Evolutionary conservation across 2,329 filamentous ascomycete species (phyloP).

Genomic region (Penicillium corylophilum): DNA sequence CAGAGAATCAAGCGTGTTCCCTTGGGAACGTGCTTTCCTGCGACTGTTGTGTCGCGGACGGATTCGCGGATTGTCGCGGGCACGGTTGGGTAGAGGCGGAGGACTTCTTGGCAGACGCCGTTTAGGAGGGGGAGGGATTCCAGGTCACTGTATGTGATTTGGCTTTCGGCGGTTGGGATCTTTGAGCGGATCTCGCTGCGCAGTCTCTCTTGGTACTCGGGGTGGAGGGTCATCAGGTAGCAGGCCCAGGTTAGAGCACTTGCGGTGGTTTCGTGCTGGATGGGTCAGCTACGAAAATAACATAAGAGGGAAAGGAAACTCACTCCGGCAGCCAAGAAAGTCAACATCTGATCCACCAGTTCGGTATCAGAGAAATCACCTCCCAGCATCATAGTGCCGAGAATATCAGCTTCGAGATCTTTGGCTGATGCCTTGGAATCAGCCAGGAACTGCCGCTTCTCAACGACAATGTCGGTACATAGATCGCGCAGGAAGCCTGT

Average conservation of each 20-base stretch:
- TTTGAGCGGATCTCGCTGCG: slow-evolving; percentile 51
- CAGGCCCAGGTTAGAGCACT: slow-evolving; percentile 55
- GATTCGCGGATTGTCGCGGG: slow-evolving; percentile 42
- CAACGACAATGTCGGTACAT: slow-evolving; percentile 36
- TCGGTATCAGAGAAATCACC: slow-evolving; percentile 41
- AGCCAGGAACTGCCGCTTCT: slow-evolving; percentile 31
- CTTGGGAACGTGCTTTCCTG: slow-evolving; percentile 64
- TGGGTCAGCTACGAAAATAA: slow-evolving; percentile 7
- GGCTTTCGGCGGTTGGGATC: slow-evolving; percentile 41
- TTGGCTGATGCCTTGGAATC: slow-evolving; percentile 38
- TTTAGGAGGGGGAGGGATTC: slow-evolving; percentile 75
- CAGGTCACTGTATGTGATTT: slow-evolving; percentile 44
- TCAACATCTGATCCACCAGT: slow-evolving; percentile 45
- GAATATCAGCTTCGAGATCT: slow-evolving; percentile 38
- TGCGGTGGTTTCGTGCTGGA: slow-evolving; percentile 57
- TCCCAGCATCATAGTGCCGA: slow-evolving; percentile 39
- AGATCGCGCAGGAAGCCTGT: slow-evolving; percentile 32
- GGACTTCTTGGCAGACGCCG: slow-evolving; percentile 72
- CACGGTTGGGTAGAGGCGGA: slow-evolving; percentile 49
- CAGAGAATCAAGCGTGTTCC: slow-evolving; percentile 69
- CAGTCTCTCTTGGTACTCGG: slow-evolving; percentile 49
- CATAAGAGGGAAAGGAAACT: slow-evolving; percentile 1
- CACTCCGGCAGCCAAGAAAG: slow-evolving; percentile 43
- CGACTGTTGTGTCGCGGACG: slow-evolving; percentile 53
- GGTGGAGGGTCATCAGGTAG: slow-evolving; percentile 53